These are phyloP conservation scores for Cryptosporidium tyzzeri DNA, from an alignment of 169 alveolate species.

Conservation along the genomic window DNA sequence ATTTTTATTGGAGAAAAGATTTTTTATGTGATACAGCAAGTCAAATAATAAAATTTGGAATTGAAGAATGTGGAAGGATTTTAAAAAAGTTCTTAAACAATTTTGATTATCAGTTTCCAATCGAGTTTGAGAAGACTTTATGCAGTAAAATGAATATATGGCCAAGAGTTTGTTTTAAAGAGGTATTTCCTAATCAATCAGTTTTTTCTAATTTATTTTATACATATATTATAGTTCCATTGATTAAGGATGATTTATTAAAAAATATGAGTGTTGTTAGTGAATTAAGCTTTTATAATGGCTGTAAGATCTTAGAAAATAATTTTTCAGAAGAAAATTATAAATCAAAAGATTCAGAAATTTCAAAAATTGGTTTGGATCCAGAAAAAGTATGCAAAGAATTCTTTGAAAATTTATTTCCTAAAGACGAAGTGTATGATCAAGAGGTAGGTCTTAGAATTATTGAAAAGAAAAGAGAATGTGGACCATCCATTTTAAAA, in stretches of 20 bases:
- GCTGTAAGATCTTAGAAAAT: slow-evolving; percentile 16
- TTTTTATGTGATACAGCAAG: slow-evolving; percentile 9
- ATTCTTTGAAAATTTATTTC: slow-evolving; percentile 8
- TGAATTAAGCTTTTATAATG: slow-evolving; percentile 1
- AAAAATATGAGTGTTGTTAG: not conserved
- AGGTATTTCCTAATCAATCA: slow-evolving; percentile 39
- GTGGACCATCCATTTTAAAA: not conserved
- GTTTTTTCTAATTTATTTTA: slow-evolving; percentile 7
- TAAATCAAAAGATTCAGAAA: not conserved
- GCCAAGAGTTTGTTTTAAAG: slow-evolving; percentile 44
- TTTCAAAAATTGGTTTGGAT: slow-evolving; percentile 15
- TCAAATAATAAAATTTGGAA: slow-evolving; percentile 10
- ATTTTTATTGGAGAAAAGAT: slow-evolving; percentile 30
- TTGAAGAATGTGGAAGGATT: slow-evolving; percentile 3
- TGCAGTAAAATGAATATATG: slow-evolving; percentile 41
- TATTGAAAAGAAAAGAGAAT: slow-evolving; percentile 11
- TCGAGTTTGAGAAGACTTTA: slow-evolving; percentile 13
- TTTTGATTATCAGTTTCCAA: slow-evolving; percentile 22
- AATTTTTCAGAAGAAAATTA: not conserved
- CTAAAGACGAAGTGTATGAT: slow-evolving; percentile 36
- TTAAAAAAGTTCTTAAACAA: not conserved
- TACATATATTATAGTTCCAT: not conserved
- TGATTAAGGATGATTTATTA: not conserved
- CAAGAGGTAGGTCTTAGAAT: slow-evolving; percentile 4
- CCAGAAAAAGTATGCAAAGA: not conserved